Evolutionary conservation across 495 filamentous ascomycete species (phyloP).

Genomic region (Aspergillus cavernicola): DNA sequence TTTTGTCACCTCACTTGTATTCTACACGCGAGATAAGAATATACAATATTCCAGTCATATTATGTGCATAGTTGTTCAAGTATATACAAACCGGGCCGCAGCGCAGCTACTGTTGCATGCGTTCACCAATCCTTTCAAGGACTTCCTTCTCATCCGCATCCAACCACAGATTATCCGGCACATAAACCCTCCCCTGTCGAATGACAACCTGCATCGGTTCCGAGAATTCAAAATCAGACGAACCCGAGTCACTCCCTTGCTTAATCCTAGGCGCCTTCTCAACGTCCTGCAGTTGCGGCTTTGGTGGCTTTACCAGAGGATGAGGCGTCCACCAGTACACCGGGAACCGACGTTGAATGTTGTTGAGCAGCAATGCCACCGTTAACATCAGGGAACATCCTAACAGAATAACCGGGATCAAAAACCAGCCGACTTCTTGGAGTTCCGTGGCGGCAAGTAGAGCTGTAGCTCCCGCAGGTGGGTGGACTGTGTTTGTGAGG

Average conservation of each 20-base stretch:
- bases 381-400: slow-evolving; percentile 61
- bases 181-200: slow-evolving; percentile 23
- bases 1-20: too few relatives aligned
- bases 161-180: slow-evolving; percentile 36
- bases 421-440: slow-evolving; percentile 64
- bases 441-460: slow-evolving; percentile 69
- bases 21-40: too few relatives aligned
- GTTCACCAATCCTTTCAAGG: slow-evolving; percentile 30
- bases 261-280: slow-evolving; percentile 21
- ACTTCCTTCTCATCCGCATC: slow-evolving; percentile 29
- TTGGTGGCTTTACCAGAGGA: slow-evolving; percentile 16
- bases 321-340: slow-evolving; percentile 64
- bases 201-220: slow-evolving; percentile 32
- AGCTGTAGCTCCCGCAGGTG: slow-evolving; percentile 85
- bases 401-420: slow-evolving; percentile 65
- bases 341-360: slow-evolving; percentile 72
- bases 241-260: slow-evolving; percentile 17
- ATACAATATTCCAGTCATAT: neutral
- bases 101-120: slow-evolving; percentile 20
- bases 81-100: slow-evolving; percentile 1
- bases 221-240: slow-evolving; percentile 24
- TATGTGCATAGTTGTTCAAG: neutral
- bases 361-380: slow-evolving; percentile 68
- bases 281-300: slow-evolving; percentile 17
- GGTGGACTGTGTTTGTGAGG: slow-evolving; percentile 75